Base-by-base conservation (phyloP, 805 yeast species). In the Isabelozyma heimii region DNA sequence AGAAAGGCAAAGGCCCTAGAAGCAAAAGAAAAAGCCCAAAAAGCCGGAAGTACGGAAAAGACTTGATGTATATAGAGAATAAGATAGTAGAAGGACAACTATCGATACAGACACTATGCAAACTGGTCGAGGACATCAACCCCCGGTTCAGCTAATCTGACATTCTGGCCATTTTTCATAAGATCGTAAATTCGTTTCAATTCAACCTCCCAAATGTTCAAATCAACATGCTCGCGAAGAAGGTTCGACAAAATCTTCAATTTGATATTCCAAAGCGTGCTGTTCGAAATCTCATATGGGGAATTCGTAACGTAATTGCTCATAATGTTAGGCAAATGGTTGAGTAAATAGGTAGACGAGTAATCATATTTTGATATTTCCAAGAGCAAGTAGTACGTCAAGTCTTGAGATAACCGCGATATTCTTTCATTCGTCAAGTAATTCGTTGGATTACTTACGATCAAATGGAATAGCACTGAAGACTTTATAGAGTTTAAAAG, bases 121-220 rank as follows among this genome's bases (percentile, higher is more conserved):
- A 30, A 30, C 3, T 30, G 10, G 40, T 65, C 69, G 37, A 53
- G 43, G 9, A 67, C 50, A 30, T 59, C 70, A 20, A 66, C 72
- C 37, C 47, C 47, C 0, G 66, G 61, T 12, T 42, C 47, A 5
- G 56, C 47, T 35, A 54, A 51, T 15, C 49, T 52, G 10, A 59
- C 46, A 12, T 48, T 51, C 37, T 59, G 54, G 1, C 72, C 72
- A 49, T 57, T 52, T 38, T 55, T 62, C 69, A 66, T 65, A 15
- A 54, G 35, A 37, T 45, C 47, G 17, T 55, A 63, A 8, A 55
- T 46, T 3, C 47, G 47, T 8, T 46, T 45, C 10, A 69, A 46
- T 40, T 53, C 55, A 5, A 51, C 56, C 37, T 55, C 52, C 71
- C 71, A 69, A 26, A 54, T 52, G 13, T 45, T 43, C 24, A 62